Evolutionary conservation across 1,284 basidiomycete genomes (phyloP).

Genomic region (Tetrapyrgos nigripes): DNA sequence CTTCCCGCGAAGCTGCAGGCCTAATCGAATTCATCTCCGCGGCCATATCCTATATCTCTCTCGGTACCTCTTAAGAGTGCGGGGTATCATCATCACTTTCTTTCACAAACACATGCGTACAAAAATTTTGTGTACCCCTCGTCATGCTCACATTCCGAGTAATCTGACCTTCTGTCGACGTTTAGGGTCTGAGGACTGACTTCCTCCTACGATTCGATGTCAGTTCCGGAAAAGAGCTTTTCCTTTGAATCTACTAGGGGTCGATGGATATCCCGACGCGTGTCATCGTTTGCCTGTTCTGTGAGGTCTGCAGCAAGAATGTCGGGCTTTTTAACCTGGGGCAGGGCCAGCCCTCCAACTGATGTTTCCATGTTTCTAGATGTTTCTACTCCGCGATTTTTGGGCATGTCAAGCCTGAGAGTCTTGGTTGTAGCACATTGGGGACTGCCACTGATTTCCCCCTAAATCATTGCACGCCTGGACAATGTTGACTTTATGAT

Average conservation of each 20-base stretch:
- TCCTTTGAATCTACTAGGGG: neutral
- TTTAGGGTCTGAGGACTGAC: neutral
- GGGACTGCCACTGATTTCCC: too few relatives aligned
- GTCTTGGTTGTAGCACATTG: too few relatives aligned
- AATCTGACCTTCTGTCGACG: neutral
- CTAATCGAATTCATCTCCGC: neutral
- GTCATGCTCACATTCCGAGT: neutral
- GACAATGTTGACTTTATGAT: neutral
- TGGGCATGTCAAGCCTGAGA: too few relatives aligned
- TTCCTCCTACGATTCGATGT: neutral
- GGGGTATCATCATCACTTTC: neutral
- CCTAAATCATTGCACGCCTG: too few relatives aligned
- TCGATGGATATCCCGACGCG: too few relatives aligned
- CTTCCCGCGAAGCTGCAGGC: slow-evolving; percentile 9
- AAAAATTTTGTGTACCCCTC: neutral
- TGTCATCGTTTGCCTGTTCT: too few relatives aligned
- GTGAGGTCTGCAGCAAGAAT: too few relatives aligned
- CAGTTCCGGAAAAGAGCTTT: neutral
- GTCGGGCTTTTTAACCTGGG: too few relatives aligned
- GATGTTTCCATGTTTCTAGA: too few relatives aligned
- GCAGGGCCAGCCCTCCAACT: too few relatives aligned
- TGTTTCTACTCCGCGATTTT: too few relatives aligned
- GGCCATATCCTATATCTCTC: neutral
- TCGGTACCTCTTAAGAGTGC: neutral
- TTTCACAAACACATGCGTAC: neutral